phyloP scores from a whole-genome alignment of 2,329 filamentous ascomycete species.

The Fusarium tricinctum region DNA sequence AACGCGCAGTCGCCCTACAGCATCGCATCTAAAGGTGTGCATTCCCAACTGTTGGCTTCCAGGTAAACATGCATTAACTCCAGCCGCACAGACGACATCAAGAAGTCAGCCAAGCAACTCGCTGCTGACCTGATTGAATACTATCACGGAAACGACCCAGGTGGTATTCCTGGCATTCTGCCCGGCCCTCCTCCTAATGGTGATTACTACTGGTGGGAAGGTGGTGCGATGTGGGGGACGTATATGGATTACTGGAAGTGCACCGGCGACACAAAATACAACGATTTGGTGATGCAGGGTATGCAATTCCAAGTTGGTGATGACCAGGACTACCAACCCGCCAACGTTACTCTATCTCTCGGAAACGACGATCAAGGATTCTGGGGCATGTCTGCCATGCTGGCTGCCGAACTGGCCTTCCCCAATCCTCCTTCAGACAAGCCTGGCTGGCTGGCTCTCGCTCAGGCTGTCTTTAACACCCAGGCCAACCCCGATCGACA shows the following conservation, averaged over 20 bases:
- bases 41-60: background rate
- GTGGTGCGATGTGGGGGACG: slow-evolving; percentile 72
- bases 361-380: slow-evolving; percentile 77
- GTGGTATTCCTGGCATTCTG: slow-evolving; percentile 62
- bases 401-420: slow-evolving; percentile 70
- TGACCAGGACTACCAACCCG: slow-evolving; percentile 68
- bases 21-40: slow-evolving; percentile 46
- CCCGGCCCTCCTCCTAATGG: slow-evolving; percentile 62
- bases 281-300: slow-evolving; percentile 64
- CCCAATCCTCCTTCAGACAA: slow-evolving; percentile 65
- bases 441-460: slow-evolving; percentile 69
- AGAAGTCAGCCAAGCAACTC: slow-evolving; percentile 55
- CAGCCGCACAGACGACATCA: slow-evolving; percentile 54
- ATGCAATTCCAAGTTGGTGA: slow-evolving; percentile 68
- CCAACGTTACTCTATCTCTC: slow-evolving; percentile 64
- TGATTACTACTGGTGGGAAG: slow-evolving; percentile 77
- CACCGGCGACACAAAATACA: slow-evolving; percentile 72
- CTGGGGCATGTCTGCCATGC: slow-evolving; percentile 76
- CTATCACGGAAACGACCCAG: slow-evolving; percentile 62
- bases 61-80: slow-evolving; percentile 32
- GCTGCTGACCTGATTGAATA: slow-evolving; percentile 63
- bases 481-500: slow-evolving; percentile 71
- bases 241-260: slow-evolving; percentile 75
- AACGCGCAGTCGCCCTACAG: slow-evolving; percentile 46
- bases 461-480: slow-evolving; percentile 74